Percentiles rank a stretch among this genome's conserved stretches.
Evolutionary conservation across 495 filamentous ascomycete species (phyloP).

Genomic region (Aspergillus ellipticus): DNA sequence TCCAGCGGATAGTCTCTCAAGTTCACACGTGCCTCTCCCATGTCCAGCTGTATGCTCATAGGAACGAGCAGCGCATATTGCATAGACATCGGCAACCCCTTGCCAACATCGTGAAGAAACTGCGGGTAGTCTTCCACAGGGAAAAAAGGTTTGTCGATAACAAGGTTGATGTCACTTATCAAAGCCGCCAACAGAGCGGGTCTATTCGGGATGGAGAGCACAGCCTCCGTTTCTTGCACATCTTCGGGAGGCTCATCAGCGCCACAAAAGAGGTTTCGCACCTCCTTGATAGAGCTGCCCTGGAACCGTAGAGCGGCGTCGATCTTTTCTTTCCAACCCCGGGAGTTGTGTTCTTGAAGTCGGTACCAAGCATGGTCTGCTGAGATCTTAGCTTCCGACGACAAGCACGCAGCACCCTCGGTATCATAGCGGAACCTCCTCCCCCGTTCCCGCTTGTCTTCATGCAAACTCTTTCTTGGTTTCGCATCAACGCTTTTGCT

Average conservation of each 20-base stretch:
- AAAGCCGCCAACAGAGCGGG: constrained; percentile 77
- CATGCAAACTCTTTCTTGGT: constrained; percentile 26
- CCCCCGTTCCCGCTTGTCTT: constrained; percentile 29
- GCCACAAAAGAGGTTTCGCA: constrained; percentile 78
- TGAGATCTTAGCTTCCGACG: constrained; percentile 63
- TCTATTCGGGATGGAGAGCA: constrained; percentile 82
- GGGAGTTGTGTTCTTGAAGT: constrained; percentile 76
- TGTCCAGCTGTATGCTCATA: constrained; percentile 82
- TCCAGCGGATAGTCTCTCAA: constrained; percentile 93
- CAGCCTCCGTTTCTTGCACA: constrained; percentile 74
- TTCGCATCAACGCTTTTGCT: constrained; percentile 54
- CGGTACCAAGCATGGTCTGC: constrained; percentile 69
- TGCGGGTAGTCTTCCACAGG: constrained; percentile 71
- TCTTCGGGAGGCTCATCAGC: constrained; percentile 77
- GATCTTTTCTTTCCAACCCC: constrained; percentile 90
- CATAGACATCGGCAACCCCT: constrained; percentile 91
- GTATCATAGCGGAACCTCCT: constrained; percentile 72
- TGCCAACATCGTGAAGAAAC: constrained; percentile 84
- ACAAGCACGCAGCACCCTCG: constrained; percentile 66
- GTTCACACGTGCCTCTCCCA: constrained; percentile 83
- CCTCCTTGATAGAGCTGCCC: constrained; percentile 69
- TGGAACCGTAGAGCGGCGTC: constrained; percentile 69
- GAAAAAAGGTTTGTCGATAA: constrained; percentile 92
- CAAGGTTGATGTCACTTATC: constrained; percentile 80
- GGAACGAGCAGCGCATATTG: constrained; percentile 85